A percentile compares a stretch with the other conserved stretches of the same genome.
phyloP scores from a whole-genome alignment of 2,329 filamentous ascomycete genomes.

The Paraphoma sp. region DNA sequence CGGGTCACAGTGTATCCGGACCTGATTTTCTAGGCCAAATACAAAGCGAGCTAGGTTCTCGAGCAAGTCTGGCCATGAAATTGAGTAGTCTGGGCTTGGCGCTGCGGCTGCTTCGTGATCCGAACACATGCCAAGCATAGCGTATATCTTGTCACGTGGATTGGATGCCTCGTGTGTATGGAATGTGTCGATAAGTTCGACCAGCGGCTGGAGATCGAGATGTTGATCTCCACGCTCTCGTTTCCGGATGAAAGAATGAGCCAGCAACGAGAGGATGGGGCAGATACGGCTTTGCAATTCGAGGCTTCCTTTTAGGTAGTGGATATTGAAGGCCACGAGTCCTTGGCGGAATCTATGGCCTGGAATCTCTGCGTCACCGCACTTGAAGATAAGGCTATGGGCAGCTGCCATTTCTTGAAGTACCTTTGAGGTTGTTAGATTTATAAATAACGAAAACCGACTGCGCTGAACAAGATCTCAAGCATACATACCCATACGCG shows the following conservation, averaged over 20 bases:
- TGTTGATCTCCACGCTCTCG: neutral
- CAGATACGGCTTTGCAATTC: neutral
- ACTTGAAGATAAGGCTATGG: neutral
- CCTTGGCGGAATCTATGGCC: neutral
- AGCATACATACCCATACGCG: neutral
- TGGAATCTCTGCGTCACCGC: neutral
- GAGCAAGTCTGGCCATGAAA: neutral
- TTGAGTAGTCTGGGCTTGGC: conserved; percentile 9
- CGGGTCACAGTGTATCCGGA: too few species aligned
- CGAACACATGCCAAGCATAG: conserved; percentile 12
- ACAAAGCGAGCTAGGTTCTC: neutral
- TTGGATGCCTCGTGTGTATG: conserved; percentile 8
- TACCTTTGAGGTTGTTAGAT: neutral
- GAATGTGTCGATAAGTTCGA: conserved; percentile 14
- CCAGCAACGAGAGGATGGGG: neutral
- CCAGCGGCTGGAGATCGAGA: conserved; percentile 2
- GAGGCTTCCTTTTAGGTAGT: neutral
- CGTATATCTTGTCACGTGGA: conserved; percentile 11
- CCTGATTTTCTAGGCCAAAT: neutral
- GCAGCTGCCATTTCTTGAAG: neutral
- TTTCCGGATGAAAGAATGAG: neutral
- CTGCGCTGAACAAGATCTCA: neutral
- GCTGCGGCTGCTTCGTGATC: neutral
- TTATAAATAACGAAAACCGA: neutral
- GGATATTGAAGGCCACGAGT: neutral